Base-by-base conservation (phyloP, 192 early-diverging fungal genomes). In the Coemansia erecta region DNA sequence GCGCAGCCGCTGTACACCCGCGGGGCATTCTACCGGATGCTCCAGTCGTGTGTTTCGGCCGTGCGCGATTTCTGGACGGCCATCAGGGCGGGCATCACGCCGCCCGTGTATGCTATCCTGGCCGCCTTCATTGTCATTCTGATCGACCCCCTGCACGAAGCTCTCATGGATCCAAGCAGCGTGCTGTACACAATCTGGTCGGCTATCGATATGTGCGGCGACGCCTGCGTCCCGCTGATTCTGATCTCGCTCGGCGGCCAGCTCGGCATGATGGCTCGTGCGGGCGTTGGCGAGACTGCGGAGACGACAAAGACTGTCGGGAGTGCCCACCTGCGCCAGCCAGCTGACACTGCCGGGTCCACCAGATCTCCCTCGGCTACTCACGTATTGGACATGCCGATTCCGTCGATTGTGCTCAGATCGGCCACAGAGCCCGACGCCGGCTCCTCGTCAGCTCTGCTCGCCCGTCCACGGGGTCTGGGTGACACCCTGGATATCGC, bases 211-310 rank as follows among this genome's bases (percentile, higher is more conserved):
- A 81, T 72, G 49, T 88, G 90, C 64, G 91, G 91, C 35, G 81
- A 84, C 22, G 89, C 88, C 4, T 88, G 87, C 8, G 89, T 92
- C 17, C 91, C 91, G 1, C 71, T 91, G 53, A 88, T 90, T 23
- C 66, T 92, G 44, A 74, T 90, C 2, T 88, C 88, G 56, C 83
- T 92, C 6, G 91, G 91, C 6, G 85, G 87, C 13, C 89, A 91
- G 62, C 63, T 89, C 41, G 73, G 76, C 13, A 40, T 72, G 60
- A 72, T 78, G 68, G 59, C 64, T 19, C 53, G 65, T 24, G 61
- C 72, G 11, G 33, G 15, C 18, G 50, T 3, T 10, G 17, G 15
- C 2, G 31, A 56, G n/a, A 17, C 56, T 17, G 8, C 56, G 2
- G 18, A 47, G 15, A 0, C 35, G 23, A 19, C 33, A 18, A 19